Evolutionary conservation across 2,329 filamentous ascomycete genomes (phyloP).

Genomic region (Botrytis byssoidea): DNA sequence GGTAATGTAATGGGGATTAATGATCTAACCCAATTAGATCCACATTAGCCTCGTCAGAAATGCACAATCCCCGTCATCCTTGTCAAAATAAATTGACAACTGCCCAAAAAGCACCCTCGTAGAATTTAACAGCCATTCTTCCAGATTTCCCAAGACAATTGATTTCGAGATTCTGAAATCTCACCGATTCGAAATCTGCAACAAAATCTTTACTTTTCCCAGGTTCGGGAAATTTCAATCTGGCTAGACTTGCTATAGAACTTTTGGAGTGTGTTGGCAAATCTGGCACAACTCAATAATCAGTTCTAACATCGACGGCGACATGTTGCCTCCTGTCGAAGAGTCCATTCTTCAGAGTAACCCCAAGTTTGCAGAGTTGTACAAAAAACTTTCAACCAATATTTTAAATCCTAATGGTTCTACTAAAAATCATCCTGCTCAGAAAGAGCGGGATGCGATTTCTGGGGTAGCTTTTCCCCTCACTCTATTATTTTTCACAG

Average conservation of each 20-base stretch:
- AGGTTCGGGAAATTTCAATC: neutral
- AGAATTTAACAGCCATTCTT: neutral
- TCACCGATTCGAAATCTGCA: neutral
- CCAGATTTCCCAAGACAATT: neutral
- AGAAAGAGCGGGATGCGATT: conserved; percentile 50
- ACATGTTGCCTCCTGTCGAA: conserved; percentile 60
- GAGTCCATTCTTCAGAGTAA: conserved; percentile 54
- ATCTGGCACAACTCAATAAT: neutral
- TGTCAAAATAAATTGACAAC: neutral
- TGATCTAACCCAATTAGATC: conserved; percentile 6
- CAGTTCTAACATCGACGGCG: neutral
- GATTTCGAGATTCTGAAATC: neutral
- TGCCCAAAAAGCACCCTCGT: neutral
- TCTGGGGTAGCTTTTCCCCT: conserved; percentile 48
- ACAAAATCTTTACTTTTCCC: neutral
- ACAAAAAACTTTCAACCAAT: conserved; percentile 52
- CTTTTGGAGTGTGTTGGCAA: conserved; percentile 3
- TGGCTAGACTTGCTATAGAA: neutral
- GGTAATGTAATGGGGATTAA: neutral
- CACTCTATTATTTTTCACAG: neutral
- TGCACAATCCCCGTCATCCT: neutral
- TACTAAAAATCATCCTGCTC: conserved; percentile 51
- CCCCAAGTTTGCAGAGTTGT: conserved; percentile 59
- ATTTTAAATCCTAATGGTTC: conserved; percentile 59
- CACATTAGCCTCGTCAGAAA: conserved; percentile 1